Percentiles rank a stretch among this genome's conserved stretches.
These are phyloP conservation scores for Ceratobasidium sp. DNA, from an alignment of 1,284 basidiomycete genomes.

Conservation along the genomic window DNA sequence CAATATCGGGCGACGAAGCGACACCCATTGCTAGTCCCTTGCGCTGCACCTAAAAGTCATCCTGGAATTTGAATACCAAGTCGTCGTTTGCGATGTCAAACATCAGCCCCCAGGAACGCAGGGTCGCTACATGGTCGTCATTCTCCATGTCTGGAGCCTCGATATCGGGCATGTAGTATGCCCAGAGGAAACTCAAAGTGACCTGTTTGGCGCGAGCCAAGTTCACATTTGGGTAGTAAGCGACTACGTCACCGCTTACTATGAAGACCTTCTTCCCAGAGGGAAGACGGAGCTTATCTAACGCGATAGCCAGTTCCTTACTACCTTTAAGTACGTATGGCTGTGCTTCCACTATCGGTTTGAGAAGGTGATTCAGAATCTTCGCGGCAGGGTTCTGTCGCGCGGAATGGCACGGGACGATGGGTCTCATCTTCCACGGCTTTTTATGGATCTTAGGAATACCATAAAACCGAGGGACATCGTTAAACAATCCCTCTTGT, in stretches of 20 bases:
- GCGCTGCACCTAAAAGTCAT: conserved; percentile 1
- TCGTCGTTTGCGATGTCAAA: not conserved
- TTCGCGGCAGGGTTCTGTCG: conserved; percentile 54
- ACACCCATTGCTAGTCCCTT: conserved; percentile 56
- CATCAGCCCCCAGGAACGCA: too few relatives aligned
- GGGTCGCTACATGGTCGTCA: too few relatives aligned
- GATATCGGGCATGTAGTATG: too few relatives aligned
- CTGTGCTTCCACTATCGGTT: conserved; percentile 51
- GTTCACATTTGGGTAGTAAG: conserved; percentile 56
- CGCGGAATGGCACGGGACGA: conserved; percentile 54
- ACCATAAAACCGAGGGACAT: conserved; percentile 52
- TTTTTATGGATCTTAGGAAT: conserved; percentile 57
- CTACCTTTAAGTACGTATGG: conserved; percentile 52
- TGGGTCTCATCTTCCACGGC: conserved; percentile 53
- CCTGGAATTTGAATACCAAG: conserved; percentile 13
- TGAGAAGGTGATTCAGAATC: conserved; percentile 52
- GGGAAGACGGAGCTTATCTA: conserved; percentile 47
- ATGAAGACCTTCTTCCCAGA: conserved; percentile 45
- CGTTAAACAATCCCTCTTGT: not conserved
- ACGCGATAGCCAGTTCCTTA: conserved; percentile 53
- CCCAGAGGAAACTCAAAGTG: too few relatives aligned
- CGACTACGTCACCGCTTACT: conserved; percentile 53
- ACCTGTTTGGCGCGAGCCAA: too few relatives aligned
- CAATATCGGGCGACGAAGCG: conserved; percentile 52
- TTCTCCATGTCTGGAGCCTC: too few relatives aligned